Base-by-base conservation (phyloP, 2,329 filamentous ascomycete species). In the Alternaria triticimaculans region DNA sequence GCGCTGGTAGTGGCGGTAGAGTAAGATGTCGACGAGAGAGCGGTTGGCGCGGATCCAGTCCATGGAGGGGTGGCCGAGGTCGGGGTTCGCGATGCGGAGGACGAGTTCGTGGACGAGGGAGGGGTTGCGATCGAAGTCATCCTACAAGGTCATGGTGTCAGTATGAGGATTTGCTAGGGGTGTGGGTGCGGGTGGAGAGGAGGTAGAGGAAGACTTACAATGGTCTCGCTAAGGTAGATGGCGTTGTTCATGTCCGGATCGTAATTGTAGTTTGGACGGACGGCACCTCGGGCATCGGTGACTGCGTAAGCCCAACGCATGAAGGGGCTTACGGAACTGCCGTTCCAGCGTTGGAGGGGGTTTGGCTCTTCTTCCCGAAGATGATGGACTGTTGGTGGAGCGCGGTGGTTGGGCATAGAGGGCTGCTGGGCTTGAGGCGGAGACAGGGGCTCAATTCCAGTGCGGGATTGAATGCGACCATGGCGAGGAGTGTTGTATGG, bases 1-100 rank as follows among this genome's bases (percentile, higher is more conserved):
- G 15, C 43, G 26, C 25, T 64, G 55, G 37, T 60, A 62, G 58
- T 68, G 58, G 1, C 51, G 60, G 15, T 66, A 56, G 0, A 68
- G 41, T 0, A 66, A 21, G 4, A 66, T 58, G 5, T 60, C 53
- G 9, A 68, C 49, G 18, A 68, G 54, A 8, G 61, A 60, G 6
- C 28, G 45, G 23, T 65, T 63, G 4, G 54, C 48, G 26, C 43
- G 48, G 20, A 63, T 59, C 43, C 23, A 44, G 8, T 60, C 51
- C 51, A 63, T 60, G 23, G 48, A 26, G 9, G 56, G 49, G 14
- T 63, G 57, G 30, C 61, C 55, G 5, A 55, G 33, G 3, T 56
- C 56, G 6, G 30, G 50, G 20, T 63, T 28, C 8, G 57, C 44
- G 44, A 60, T 60, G 18, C 61, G 50, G 20, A 59, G 26, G 44